Evolutionary conservation across 495 filamentous ascomycete species (phyloP).

Genomic region (Aspergillus wentii): DNA sequence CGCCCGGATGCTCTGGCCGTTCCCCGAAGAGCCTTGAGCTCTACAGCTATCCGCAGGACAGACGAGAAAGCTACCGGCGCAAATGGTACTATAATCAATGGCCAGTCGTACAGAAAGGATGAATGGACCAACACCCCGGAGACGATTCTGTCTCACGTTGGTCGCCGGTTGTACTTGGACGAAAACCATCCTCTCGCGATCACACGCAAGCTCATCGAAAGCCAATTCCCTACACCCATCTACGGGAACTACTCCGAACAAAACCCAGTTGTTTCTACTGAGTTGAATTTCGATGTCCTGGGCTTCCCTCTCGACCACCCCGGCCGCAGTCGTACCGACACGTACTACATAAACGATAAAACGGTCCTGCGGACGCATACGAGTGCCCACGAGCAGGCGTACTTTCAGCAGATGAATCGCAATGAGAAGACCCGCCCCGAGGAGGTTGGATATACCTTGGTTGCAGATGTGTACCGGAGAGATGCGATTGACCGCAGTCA

Average conservation of each 20-base stretch:
- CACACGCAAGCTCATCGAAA: slow-evolving; percentile 88
- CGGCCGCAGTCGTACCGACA: slow-evolving; percentile 81
- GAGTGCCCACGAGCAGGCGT: slow-evolving; percentile 84
- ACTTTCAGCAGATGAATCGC: slow-evolving; percentile 57
- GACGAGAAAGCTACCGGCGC: slow-evolving; percentile 9
- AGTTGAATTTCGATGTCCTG: slow-evolving; percentile 92
- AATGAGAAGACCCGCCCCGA: slow-evolving; percentile 46
- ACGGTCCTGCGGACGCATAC: slow-evolving; percentile 92
- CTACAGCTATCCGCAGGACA: slow-evolving; percentile 25
- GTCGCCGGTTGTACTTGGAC: slow-evolving; percentile 76
- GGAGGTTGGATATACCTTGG: slow-evolving; percentile 79
- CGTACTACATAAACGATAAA: slow-evolving; percentile 86
- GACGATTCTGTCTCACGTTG: slow-evolving; percentile 66
- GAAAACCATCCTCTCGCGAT: slow-evolving; percentile 86
- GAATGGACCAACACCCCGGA: slow-evolving; percentile 81
- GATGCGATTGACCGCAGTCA: slow-evolving; percentile 93
- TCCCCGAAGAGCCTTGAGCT: slow-evolving; percentile 27
- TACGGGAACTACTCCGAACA: slow-evolving; percentile 74
- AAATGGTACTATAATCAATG: slow-evolving; percentile 49
- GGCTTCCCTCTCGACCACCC: slow-evolving; percentile 86
- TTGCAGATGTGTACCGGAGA: slow-evolving; percentile 93
- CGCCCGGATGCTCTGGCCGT: slow-evolving; percentile 5
- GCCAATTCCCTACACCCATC: slow-evolving; percentile 67
- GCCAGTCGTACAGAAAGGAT: slow-evolving; percentile 61
- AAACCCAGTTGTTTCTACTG: slow-evolving; percentile 77